phyloP scores from a whole-genome alignment of 179 eudicot genomes.

The Amaranthus tricolor region DNA sequence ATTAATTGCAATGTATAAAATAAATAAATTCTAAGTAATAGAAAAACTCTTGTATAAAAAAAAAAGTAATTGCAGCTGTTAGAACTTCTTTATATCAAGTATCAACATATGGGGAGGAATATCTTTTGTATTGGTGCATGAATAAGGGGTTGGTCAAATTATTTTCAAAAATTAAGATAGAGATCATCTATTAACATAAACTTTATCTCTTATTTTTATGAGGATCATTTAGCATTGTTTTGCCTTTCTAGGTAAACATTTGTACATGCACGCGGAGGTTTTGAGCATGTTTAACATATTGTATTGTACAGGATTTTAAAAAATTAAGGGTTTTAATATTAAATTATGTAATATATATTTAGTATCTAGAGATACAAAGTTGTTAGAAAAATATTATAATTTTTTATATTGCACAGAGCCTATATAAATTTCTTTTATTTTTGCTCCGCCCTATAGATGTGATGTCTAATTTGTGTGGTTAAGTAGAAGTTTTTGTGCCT shows the following conservation, averaged over 20 bases:
- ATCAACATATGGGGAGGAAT: constrained; percentile 7
- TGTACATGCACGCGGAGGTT: neutral
- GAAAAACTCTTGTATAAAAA: no score
- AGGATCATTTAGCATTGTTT: neutral
- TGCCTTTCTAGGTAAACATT: neutral
- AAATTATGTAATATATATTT: neutral
- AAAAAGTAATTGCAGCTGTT: no score
- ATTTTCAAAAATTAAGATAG: neutral
- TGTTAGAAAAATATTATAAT: no score
- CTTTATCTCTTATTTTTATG: constrained; percentile 31
- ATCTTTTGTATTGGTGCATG: constrained; percentile 22
- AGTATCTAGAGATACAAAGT: no score
- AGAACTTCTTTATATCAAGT: constrained; percentile 18
- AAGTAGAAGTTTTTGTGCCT: no score
- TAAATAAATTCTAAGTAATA: no score
- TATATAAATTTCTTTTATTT: no score
- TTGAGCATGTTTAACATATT: neutral
- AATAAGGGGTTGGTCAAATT: constrained; percentile 24
- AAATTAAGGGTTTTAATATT: neutral
- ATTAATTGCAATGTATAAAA: no score
- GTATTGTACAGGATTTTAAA: neutral
- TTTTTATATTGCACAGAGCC: no score
- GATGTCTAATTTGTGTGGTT: no score
- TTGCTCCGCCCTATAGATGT: no score
- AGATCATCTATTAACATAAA: constrained; percentile 16